Percentiles rank a stretch among this genome's conserved stretches.
Conservation (phyloP, 1,284 basidiomycete species). For the Fistulinella cinereoalba region DNA sequence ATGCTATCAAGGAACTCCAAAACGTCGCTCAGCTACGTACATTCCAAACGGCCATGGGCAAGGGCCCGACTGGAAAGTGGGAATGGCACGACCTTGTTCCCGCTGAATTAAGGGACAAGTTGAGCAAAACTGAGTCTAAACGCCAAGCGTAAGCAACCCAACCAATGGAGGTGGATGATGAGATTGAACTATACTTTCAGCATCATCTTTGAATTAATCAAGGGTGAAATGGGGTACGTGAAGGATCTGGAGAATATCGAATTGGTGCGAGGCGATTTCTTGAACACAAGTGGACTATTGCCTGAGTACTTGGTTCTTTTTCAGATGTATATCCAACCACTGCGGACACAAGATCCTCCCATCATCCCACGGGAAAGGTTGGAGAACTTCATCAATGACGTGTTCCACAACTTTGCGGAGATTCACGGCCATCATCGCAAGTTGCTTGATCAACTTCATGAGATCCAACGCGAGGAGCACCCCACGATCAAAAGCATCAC, state of each 20-base stretch:
- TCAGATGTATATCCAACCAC: constrained; percentile 75
- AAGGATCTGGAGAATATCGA: constrained; percentile 90
- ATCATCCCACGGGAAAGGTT: constrained; percentile 74
- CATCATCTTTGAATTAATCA: constrained; percentile 93
- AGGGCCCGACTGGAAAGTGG: constrained; percentile 69
- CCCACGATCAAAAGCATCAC: constrained; percentile 82
- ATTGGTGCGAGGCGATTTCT: constrained; percentile 23
- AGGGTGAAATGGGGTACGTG: constrained; percentile 94
- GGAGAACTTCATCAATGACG: constrained; percentile 79
- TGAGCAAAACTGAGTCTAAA: constrained; percentile 78
- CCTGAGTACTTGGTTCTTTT: constrained; percentile 7
- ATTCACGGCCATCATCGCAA: constrained; percentile 71
- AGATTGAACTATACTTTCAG: constrained; percentile 38
- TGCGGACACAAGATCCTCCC: constrained; percentile 71
- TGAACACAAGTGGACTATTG: background rate
- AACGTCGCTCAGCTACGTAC: constrained; percentile 76
- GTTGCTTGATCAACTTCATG: constrained; percentile 78
- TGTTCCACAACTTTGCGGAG: constrained; percentile 90
- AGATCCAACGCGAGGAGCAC: constrained; percentile 88
- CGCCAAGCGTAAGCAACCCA: constrained; percentile 79
- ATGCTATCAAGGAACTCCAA: constrained; percentile 75
- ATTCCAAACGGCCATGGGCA: constrained; percentile 84
- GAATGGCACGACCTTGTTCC: constrained; percentile 89
- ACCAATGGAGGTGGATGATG: background rate
- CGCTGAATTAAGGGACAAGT: constrained; percentile 55